Evolutionary conservation across 768 basidiomycete species (phyloP), one percentile per base, ranked within the genome.

Genomic region (Lactifluus hygrophoroides): DNA sequence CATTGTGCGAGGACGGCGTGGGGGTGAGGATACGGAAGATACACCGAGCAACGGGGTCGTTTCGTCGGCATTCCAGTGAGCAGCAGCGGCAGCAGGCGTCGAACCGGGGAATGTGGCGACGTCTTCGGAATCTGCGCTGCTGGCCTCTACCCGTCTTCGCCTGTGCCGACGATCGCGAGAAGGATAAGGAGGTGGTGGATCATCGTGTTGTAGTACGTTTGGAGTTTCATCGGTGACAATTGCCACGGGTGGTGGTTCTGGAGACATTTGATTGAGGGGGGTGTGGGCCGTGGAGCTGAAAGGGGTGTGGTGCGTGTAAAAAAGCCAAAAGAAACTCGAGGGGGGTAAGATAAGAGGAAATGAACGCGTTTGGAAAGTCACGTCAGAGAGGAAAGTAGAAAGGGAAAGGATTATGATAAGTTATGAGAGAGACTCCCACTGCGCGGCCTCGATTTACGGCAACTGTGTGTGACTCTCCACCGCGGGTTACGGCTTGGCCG

Each of bases 161-260:
- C 63, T 45, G 71, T 58, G 52, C 76, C 79, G 77, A 21, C 81
- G 74, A 58, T 76, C 66, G 19, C 69, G 72, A 1, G 76, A 74
- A 19, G 85, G 86, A 69, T 88, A 88, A 2, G 86, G 86, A 0
- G 86, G 86, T 10, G 86, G 86, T 3, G 86, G 86, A 63, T 88
- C 86, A 10, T n/a, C n/a, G n/a, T n/a, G n/a, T n/a, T 70, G 56
- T 5, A 69, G 66, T 2, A 60, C 43, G 13, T 6, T 32, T 30
- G 27, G 25, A 11, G 54, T 30, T n/a, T 17, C 27, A 3, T 50
- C 48, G 11, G 54, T 10, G n/a, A 27, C 3, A n/a, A 56, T 32
- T 32, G 34, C 13, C 5, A 40, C 37, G 9, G 54, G 58, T 37
- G 54, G 58, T 37, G 58, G 58, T 42, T 56, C 43, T 14, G 58